Evolutionary conservation across 257 asterid genomes (phyloP), one percentile per base, ranked within the genome.

Genomic region (Nicotiana sylvestris): DNA sequence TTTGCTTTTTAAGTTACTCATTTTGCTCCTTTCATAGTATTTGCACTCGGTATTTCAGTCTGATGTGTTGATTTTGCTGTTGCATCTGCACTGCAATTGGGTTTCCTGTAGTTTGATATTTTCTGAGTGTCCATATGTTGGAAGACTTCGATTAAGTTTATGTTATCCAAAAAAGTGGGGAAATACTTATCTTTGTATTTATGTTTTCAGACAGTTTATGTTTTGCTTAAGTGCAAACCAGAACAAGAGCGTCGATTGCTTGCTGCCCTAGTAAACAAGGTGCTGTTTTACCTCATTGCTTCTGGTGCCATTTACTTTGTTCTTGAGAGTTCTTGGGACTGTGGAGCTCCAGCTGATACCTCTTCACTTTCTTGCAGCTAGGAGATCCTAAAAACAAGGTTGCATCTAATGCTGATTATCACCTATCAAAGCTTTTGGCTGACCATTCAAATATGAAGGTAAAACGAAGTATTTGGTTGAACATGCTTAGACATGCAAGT

Each of bases 371-470:
- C 81, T 74, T 87, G 77, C 89, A 96, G 99, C 92, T 96, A 51
- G 99, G 99, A 81, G 98, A 96, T 89, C 99, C 98, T 80, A 97
- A 92, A 72, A 96, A 90, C 85, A 96, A 96, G 86, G 97, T 92
- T 84, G 99, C 99, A 13, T 96, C 98, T 21, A 93, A 96, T 91
- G 98, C 98, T 64, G 98, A 96, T 84, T 96, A 89, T 91, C 99
- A 93, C 89, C 84, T 96, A 84, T 90, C 96, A 76, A 94, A 91
- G 88, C 93, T 94, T 86, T 87, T 96, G 86, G 66, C 96, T 57
- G 97, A 94, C 88, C 98, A 96, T 91, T 98, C 99, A 69, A 96
- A 94, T 89, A 96, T 94, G 99, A 96, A 96, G 99, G 98, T 96
- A 87, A 79, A 78, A 35, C 49, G 16, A 35, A 53, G 7, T 32